phyloP scores from a whole-genome alignment of 441 rosid species.

The Erodium texanum region DNA sequence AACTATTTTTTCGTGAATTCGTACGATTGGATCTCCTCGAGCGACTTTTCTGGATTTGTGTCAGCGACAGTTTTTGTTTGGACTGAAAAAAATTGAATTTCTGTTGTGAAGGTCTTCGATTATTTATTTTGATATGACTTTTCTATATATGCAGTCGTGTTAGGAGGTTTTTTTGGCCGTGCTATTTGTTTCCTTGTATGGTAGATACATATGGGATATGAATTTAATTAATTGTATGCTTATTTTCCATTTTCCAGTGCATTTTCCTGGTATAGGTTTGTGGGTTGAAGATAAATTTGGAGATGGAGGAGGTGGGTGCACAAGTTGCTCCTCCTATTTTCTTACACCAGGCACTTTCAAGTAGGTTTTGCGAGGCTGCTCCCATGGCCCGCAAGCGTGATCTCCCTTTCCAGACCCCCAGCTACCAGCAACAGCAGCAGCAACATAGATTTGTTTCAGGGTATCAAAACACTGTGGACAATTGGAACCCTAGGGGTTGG shows the following conservation, averaged over 20 bases:
- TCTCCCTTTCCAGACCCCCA: conserved; percentile 37
- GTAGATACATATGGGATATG: neutral
- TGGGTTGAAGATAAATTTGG: conserved; percentile 8
- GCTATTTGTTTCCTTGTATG: neutral
- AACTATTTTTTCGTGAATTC: neutral
- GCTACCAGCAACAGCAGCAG: conserved; percentile 28
- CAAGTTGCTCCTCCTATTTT: conserved; percentile 58
- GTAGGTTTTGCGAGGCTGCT: conserved; percentile 30
- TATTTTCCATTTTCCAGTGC: neutral
- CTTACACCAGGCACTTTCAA: conserved; percentile 43
- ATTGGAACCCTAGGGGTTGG: conserved; percentile 74
- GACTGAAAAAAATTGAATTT: neutral
- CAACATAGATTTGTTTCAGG: conserved; percentile 12
- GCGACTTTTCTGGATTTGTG: neutral
- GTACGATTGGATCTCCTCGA: neutral
- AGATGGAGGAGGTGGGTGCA: conserved; percentile 72
- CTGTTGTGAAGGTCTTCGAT: neutral
- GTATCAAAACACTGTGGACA: conserved; percentile 22
- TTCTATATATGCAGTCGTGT: neutral
- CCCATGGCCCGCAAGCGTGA: conserved; percentile 56
- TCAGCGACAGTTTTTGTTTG: neutral
- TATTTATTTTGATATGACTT: neutral
- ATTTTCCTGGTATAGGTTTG: conserved; percentile 4
- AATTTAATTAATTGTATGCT: neutral
- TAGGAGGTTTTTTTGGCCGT: neutral